phyloP scores from a whole-genome alignment of 495 filamentous ascomycete genomes.

The Penicillium angulare region DNA sequence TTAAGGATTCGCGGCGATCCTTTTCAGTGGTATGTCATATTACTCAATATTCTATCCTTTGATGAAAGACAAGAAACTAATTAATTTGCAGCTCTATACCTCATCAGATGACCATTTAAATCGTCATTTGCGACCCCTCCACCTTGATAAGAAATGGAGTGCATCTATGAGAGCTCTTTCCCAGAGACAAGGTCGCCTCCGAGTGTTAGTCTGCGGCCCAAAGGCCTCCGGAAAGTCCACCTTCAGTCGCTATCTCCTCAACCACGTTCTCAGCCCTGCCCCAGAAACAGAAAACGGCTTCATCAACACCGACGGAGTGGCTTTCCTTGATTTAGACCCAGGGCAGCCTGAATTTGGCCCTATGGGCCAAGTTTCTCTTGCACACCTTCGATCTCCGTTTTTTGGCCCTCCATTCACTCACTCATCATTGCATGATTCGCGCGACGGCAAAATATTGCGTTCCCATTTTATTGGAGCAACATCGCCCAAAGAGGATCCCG shows the following conservation, averaged over 20 bases:
- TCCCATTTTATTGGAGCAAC: conserved; percentile 72
- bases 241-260: conserved; percentile 72
- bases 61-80: conserved; percentile 5
- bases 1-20: conserved; percentile 27
- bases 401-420: conserved; percentile 77
- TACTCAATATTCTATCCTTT: background rate
- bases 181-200: conserved; percentile 35
- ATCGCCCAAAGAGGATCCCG: conserved; percentile 67
- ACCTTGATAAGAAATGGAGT: conserved; percentile 65
- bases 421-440: conserved; percentile 42
- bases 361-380: conserved; percentile 73
- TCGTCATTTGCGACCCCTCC: conserved; percentile 56
- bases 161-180: conserved; percentile 40
- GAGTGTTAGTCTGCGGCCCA: conserved; percentile 68
- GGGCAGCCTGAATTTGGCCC: conserved; percentile 80
- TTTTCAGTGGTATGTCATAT: conserved; percentile 43
- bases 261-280: conserved; percentile 62
- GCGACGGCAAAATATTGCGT: conserved; percentile 48
- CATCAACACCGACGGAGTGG: conserved; percentile 46
- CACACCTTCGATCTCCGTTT: conserved; percentile 59
- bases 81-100: conserved; percentile 36
- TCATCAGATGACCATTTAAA: conserved; percentile 49
- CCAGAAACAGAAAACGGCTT: conserved; percentile 34
- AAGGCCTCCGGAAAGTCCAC: conserved; percentile 88
- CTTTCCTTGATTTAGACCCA: conserved; percentile 78